A percentile compares a stretch with the other conserved stretches of the same genome.
phyloP scores from a whole-genome alignment of 495 filamentous ascomycete species.

The Amniculicola lignicola region DNA sequence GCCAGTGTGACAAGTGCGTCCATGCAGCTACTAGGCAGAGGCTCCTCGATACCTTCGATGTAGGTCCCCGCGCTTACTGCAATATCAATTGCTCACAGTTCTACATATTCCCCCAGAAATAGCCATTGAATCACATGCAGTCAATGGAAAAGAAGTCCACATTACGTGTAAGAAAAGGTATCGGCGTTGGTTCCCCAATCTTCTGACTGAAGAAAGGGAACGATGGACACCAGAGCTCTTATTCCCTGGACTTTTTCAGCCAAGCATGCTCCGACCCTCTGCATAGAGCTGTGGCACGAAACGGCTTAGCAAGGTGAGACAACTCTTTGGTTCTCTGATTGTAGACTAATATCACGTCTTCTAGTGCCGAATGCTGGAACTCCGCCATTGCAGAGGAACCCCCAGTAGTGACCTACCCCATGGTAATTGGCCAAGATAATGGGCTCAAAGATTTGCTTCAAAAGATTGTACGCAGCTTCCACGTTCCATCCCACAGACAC shows the following conservation, averaged over 20 bases:
- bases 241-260: slow-evolving; percentile 20
- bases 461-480: slow-evolving; percentile 13
- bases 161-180: slow-evolving; percentile 48
- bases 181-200: neutral
- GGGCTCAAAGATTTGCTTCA: too few relatives aligned
- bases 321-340: too few relatives aligned
- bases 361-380: slow-evolving; percentile 10
- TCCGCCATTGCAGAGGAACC: neutral
- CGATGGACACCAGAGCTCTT: slow-evolving; percentile 40
- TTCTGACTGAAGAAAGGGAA: slow-evolving; percentile 22
- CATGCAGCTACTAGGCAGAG: slow-evolving; percentile 77
- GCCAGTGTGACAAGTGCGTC: slow-evolving; percentile 69
- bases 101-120: slow-evolving; percentile 61
- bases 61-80: slow-evolving; percentile 34
- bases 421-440: too few relatives aligned
- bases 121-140: slow-evolving; percentile 37
- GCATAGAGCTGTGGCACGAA: slow-evolving; percentile 9
- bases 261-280: neutral
- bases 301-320: slow-evolving; percentile 15
- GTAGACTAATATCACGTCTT: neutral
- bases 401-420: too few relatives aligned
- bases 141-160: slow-evolving; percentile 39
- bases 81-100: slow-evolving; percentile 15
- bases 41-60: slow-evolving; percentile 66
- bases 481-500: neutral